Percentiles rank a stretch among this genome's conserved stretches.
These are phyloP conservation scores for Apiotrichum gracile DNA, from an alignment of 1,284 basidiomycete species.

Conservation along the genomic window DNA sequence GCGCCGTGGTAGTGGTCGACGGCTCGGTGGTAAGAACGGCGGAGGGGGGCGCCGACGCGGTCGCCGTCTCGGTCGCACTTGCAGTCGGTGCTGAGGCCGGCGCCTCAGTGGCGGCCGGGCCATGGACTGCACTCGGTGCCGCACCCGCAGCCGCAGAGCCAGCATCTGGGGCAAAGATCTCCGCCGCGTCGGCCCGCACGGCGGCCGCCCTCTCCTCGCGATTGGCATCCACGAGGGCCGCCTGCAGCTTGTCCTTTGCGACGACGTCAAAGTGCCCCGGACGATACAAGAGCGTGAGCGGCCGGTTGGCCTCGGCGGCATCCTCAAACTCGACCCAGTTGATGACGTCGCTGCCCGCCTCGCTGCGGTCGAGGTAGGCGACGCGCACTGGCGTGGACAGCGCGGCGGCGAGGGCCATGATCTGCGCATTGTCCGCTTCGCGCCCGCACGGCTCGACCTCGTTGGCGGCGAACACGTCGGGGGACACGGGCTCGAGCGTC, in stretches of 20 bases:
- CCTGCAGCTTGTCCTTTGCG: constrained; percentile 28
- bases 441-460: constrained; percentile 74
- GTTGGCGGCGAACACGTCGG: constrained; percentile 64
- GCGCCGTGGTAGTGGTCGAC: no score
- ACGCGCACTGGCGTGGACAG: constrained; percentile 64
- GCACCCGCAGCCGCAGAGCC: not conserved
- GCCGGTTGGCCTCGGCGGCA: constrained; percentile 37
- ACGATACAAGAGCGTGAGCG: constrained; percentile 61
- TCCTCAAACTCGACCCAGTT: constrained; percentile 60
- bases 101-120: no score
- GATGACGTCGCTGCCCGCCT: constrained; percentile 38
- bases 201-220: not conserved
- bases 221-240: not conserved
- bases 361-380: constrained; percentile 68
- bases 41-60: no score
- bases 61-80: no score
- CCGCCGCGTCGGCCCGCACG: not conserved
- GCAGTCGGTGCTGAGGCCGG: no score
- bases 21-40: no score
- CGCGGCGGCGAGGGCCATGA: constrained; percentile 67
- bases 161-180: not conserved
- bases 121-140: no score
- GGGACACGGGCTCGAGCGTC: constrained; percentile 56
- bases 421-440: constrained; percentile 84
- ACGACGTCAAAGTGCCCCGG: constrained; percentile 74